These are phyloP conservation scores for Colletotrichum sp. DNA, from an alignment of 2,329 filamentous ascomycete species.

Conservation along the genomic window DNA sequence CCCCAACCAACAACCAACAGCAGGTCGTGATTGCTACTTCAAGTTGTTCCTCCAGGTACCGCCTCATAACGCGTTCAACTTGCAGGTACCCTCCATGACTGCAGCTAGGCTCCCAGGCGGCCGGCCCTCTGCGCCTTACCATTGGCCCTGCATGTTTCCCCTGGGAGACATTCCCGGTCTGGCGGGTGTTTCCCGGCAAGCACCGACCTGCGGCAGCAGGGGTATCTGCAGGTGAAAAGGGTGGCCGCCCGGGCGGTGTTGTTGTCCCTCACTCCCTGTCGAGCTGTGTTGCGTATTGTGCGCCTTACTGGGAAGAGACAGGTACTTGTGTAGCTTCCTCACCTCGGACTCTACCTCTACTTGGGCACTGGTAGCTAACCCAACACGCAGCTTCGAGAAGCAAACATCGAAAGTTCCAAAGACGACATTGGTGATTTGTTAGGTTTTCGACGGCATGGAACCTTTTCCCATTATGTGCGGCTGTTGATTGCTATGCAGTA, in stretches of 20 bases:
- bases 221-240: conserved; percentile 14
- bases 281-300: background rate
- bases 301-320: background rate
- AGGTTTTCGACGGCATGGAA: background rate
- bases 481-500: background rate
- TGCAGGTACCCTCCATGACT: background rate
- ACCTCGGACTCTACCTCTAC: background rate
- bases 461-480: background rate
- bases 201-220: conserved; percentile 1
- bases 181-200: conserved; percentile 12
- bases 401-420: background rate
- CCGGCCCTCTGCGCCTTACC: background rate
- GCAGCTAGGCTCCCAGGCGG: background rate
- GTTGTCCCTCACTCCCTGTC: background rate
- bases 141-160: conserved; percentile 5
- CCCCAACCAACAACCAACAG: background rate
- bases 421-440: background rate
- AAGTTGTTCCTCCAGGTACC: background rate
- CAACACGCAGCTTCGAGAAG: background rate
- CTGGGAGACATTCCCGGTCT: conserved; percentile 3
- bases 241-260: background rate
- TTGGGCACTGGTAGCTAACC: background rate
- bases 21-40: background rate
- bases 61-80: background rate
- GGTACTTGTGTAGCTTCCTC: background rate